Conservation (phyloP, 202 grass and related monocot species). For the Zizania palustris region DNA sequence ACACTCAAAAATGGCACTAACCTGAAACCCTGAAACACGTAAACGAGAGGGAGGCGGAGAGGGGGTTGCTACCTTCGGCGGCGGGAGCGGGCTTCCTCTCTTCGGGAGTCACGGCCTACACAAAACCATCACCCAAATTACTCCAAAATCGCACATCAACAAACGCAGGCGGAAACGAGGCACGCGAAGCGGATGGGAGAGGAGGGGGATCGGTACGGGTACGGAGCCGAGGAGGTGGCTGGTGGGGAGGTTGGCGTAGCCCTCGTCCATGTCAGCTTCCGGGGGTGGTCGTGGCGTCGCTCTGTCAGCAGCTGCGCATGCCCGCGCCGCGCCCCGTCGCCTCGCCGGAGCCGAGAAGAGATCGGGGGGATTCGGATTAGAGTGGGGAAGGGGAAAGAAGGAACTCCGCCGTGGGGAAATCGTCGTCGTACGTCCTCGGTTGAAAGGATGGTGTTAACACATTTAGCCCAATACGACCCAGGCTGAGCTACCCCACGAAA, state of each 20-base stretch:
- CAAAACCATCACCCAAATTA: slow-evolving; percentile 21
- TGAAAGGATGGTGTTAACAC: not conserved
- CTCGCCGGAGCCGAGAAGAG: slow-evolving; percentile 37
- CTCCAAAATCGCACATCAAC: not conserved
- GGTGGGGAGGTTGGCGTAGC: slow-evolving; percentile 78
- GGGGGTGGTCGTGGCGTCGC: slow-evolving; percentile 17
- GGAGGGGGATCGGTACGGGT: slow-evolving; percentile 53
- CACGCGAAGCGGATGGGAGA: not conserved
- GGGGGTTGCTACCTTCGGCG: slow-evolving; percentile 47
- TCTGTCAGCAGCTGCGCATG: slow-evolving; percentile 47
- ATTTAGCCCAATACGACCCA: too few relatives aligned
- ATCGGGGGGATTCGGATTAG: slow-evolving; percentile 24
- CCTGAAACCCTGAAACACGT: not conserved
- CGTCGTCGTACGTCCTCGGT: slow-evolving; percentile 38
- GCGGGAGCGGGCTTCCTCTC: slow-evolving; percentile 44
- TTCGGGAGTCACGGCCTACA: slow-evolving; percentile 70
- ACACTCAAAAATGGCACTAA: not conserved
- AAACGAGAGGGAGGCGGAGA: not conserved
- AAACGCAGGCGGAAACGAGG: not conserved
- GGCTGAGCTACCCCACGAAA: too few relatives aligned
- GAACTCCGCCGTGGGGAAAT: slow-evolving; percentile 38
- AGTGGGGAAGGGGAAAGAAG: not conserved
- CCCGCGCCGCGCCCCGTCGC: slow-evolving; percentile 15
- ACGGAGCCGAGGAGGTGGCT: slow-evolving; percentile 94
- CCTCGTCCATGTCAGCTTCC: slow-evolving; percentile 75